Evolutionary conservation across 2,329 filamentous ascomycete genomes (phyloP), one percentile per base, ranked within the genome.

Genomic region (Xylariaceae sp.): DNA sequence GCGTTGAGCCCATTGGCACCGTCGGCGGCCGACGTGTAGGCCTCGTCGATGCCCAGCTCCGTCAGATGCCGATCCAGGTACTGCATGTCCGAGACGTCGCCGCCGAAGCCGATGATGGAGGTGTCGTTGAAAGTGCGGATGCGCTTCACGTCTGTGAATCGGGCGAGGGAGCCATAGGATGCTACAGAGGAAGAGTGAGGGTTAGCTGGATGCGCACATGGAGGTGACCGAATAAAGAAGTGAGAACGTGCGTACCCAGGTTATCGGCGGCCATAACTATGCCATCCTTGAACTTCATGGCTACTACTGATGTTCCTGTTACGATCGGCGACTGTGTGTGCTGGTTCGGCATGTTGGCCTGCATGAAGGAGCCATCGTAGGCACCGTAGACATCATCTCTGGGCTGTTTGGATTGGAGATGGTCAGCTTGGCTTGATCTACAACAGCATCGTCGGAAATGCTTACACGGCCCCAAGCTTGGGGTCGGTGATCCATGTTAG

Each of bases 21-120:
- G 41, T 60, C 67, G 59, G 55, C 64, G 49, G 59, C 62, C 44
- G 43, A 42, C 36, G 76, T 77, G 74, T 98, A 97, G 63, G 89
- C 85, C 74, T 97, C 90, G 64, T 85, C 78, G 66, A 94, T 89
- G 64, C 87, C 82, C 57, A 97, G 85, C 49, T 87, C 85, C 61
- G 79, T 84, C 55, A 98, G 84, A 60, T 95, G 81, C 56, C 93
- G 84, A 78, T 95, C 87, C 54, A 98, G 82, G 74, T 94, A 94
- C 74, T 98, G 93, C 93, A 98, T 97, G 74, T 98, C 93, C 51
- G 88, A 95, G 57, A 98, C 85, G 72, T 98, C 93, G 65, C 93
- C 93, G 65, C 89, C 89, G 71, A 97, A 95, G 59, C 93, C 93
- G 61, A 98, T 77, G 46, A 97, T 79, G 22, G 89, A 83, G 51